These are phyloP conservation scores for Hordeum marinum DNA, from an alignment of 176 grass and related monocot species.

Conservation along the genomic window DNA sequence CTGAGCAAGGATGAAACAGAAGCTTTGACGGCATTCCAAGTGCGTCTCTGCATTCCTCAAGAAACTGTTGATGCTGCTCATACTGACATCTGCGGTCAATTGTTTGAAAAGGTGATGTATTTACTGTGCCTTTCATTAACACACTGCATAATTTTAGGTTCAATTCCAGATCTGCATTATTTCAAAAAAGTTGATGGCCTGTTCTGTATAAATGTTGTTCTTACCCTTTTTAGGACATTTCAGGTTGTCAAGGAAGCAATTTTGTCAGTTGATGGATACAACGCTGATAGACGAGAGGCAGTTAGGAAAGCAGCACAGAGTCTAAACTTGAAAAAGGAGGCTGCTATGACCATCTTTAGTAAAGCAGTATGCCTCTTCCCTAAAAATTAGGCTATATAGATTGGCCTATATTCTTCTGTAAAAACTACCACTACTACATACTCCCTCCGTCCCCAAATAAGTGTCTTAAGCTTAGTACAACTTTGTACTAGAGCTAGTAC, in stretches of 20 bases:
- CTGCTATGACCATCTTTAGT: slow-evolving; percentile 85
- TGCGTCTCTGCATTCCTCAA: slow-evolving; percentile 92
- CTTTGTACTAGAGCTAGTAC: too few relatives aligned
- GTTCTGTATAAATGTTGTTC: slow-evolving; percentile 23
- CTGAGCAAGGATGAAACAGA: slow-evolving; percentile 84
- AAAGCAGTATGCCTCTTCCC: slow-evolving; percentile 66
- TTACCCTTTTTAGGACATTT: slow-evolving; percentile 30
- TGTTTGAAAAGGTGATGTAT: slow-evolving; percentile 88
- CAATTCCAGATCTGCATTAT: not conserved
- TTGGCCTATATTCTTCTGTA: slow-evolving; percentile 19
- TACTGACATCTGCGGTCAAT: slow-evolving; percentile 74
- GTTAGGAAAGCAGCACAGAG: slow-evolving; percentile 86
- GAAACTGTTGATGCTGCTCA: slow-evolving; percentile 70
- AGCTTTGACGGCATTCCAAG: slow-evolving; percentile 76
- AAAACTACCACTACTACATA: not conserved
- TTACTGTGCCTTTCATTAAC: slow-evolving; percentile 2
- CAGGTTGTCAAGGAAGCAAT: slow-evolving; percentile 85
- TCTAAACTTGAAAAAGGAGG: slow-evolving; percentile 73
- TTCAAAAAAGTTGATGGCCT: slow-evolving; percentile 10
- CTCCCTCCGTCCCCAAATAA: too few relatives aligned
- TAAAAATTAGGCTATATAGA: not conserved
- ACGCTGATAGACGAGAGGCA: slow-evolving; percentile 55
- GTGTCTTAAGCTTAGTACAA: too few relatives aligned
- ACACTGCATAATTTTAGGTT: slow-evolving; percentile 17
- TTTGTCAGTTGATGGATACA: slow-evolving; percentile 79